Conservation (phyloP, 192 early-diverging fungal genomes). For the Coemansia sp. region DNA sequence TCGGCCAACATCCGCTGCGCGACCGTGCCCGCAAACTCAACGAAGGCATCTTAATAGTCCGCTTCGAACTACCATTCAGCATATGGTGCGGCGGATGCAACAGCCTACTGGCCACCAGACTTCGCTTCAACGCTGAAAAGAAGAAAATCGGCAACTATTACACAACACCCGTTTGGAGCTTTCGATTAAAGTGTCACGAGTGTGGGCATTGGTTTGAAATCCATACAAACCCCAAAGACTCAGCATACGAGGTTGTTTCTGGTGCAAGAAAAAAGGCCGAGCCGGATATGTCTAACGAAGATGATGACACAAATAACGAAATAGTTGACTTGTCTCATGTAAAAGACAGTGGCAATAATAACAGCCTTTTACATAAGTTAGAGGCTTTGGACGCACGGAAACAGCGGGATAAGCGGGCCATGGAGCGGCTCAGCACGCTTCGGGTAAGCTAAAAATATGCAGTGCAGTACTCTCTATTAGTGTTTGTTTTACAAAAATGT, state of each 20-base stretch:
- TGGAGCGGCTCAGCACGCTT: constrained; percentile 56
- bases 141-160: constrained; percentile 87
- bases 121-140: constrained; percentile 95
- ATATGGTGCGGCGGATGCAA: constrained; percentile 89
- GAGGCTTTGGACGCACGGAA: constrained; percentile 61
- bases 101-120: constrained; percentile 83
- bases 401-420: constrained; percentile 48
- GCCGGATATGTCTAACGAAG: constrained; percentile 49
- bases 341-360: background rate
- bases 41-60: constrained; percentile 83
- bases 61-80: constrained; percentile 87
- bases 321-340: constrained; percentile 56
- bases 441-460: constrained; percentile 34
- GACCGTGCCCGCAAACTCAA: constrained; percentile 85
- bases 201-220: constrained; percentile 87
- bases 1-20: constrained; percentile 86
- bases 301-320: constrained; percentile 42
- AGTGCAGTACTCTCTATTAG: constrained; percentile 72
- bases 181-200: constrained; percentile 93
- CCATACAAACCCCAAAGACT: constrained; percentile 86
- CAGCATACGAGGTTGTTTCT: constrained; percentile 45
- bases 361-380: constrained; percentile 46
- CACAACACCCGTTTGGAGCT: constrained; percentile 80
- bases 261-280: constrained; percentile 81
- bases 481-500: constrained; percentile 40